Evolutionary conservation across 768 basidiomycete species (phyloP), one percentile per base, ranked within the genome.

Genomic region (Auricularia sp.): DNA sequence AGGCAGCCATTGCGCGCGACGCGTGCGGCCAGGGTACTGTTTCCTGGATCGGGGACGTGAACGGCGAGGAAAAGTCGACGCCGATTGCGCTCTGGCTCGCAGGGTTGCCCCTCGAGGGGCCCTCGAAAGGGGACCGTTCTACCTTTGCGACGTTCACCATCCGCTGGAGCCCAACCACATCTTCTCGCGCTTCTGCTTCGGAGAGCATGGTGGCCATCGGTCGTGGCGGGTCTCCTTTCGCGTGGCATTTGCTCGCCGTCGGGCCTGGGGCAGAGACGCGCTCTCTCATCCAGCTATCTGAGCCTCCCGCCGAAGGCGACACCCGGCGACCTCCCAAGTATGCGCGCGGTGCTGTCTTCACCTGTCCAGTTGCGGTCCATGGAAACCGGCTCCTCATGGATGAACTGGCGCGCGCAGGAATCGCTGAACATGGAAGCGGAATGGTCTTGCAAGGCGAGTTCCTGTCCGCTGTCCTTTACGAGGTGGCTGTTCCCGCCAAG

Each of bases 61-160:
- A 75, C 45, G 68, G 71, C 51, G 77, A 78, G 64, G 70, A 69
- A 1, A 70, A 67, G 54, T 68, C 70, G 8, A 69, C 72, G 36
- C 69, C 68, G 8, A 68, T 78, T 11, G 62, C 75, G 24, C 68
- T 75, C n/a, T 74, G 77, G 4, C 78, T 79, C 77, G 71, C 81
- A 68, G 65, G 62, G 18, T 56, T 66, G 34, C 18, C 64, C 35
- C 18, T 13, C 21, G 51, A 35, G 13, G 56, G 24, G 18, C 24
- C 56, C 6, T 10, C 33, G 29, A 59, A 59, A 18, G 7, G 1
- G 14, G 8, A 21, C 11, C 11, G 24, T 18, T 8, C 34, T 24
- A 24, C 16, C 56, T 59, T 59, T 34, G 34, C 56, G 24, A 59
- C 56, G 29, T 59, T 59, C 24, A 34, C 21, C 24, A 35, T 59